These are phyloP conservation scores for Quercus tomentella DNA, from an alignment of 331 rosid species.

Conservation along the genomic window DNA sequence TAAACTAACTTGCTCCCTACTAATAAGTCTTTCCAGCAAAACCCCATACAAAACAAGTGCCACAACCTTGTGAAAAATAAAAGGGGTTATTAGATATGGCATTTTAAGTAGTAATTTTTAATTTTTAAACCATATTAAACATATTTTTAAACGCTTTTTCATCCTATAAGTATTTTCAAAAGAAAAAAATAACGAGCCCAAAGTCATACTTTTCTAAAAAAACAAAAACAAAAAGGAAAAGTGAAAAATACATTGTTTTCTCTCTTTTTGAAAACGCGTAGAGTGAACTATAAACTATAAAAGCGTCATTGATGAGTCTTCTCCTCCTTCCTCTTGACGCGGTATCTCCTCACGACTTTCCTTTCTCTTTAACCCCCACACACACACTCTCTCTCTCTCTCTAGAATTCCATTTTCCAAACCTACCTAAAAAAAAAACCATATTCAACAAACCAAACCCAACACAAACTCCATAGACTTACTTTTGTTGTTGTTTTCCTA, in stretches of 20 bases:
- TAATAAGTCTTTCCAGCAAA: no score
- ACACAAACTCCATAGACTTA: neutral
- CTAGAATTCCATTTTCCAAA: neutral
- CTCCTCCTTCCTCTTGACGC: conserved; percentile 29
- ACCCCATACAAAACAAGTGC: no score
- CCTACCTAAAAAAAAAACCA: neutral
- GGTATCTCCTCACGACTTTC: conserved; percentile 25
- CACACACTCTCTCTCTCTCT: neutral
- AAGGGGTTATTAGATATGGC: rapidly evolving
- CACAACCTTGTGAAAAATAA: no score
- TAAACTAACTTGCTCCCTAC: no score
- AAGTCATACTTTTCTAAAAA: no score
- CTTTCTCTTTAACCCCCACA: neutral
- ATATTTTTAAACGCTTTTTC: no score
- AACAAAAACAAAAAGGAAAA: neutral
- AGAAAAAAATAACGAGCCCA: no score
- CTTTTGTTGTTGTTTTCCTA: no score
- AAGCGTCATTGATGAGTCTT: neutral
- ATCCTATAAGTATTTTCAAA: no score
- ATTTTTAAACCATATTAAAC: rapidly evolving
- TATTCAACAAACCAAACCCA: neutral
- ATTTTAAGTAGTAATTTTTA: rapidly evolving
- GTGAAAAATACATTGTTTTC: no score
- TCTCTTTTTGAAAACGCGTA: conserved; percentile 12
- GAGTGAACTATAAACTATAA: neutral